A percentile compares a stretch with the other conserved stretches of the same genome.
Evolutionary conservation across 371 early-diverging fungal genomes (phyloP).

Genomic region (Syncephalastrum sp.): DNA sequence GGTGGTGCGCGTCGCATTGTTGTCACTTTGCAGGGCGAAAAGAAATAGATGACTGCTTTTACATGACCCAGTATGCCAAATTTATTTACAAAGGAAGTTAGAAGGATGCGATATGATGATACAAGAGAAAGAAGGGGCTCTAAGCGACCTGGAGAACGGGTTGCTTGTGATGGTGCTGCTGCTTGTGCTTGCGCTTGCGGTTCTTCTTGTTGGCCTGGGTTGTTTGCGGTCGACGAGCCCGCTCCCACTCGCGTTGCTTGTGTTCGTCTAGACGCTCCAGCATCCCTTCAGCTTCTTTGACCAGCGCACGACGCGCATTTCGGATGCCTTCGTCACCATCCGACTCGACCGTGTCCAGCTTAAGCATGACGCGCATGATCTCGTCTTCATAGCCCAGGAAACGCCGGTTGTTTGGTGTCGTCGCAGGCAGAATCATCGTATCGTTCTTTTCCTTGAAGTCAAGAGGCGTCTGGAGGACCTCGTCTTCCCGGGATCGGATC

Average conservation of each 20-base stretch:
- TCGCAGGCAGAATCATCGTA: constrained; percentile 8
- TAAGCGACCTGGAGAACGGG: too few relatives aligned
- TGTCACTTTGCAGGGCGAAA: constrained; percentile 76
- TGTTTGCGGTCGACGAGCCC: not conserved
- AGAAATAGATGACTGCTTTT: constrained; percentile 3
- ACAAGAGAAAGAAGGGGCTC: too few relatives aligned
- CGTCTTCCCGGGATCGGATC: too few relatives aligned
- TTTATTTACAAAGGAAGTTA: not conserved
- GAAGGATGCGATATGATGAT: too few relatives aligned
- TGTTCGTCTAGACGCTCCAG: constrained; percentile 36
- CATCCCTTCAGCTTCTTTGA: constrained; percentile 31
- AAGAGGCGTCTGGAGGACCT: too few relatives aligned
- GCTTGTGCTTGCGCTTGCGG: too few relatives aligned
- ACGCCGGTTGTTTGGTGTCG: constrained; percentile 19
- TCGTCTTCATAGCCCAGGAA: constrained; percentile 24
- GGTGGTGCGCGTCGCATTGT: constrained; percentile 66
- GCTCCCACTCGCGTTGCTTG: constrained; percentile 48
- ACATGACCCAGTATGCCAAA: not conserved
- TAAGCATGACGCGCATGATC: constrained; percentile 27
- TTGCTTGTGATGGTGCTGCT: too few relatives aligned
- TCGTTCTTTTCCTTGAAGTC: not conserved
- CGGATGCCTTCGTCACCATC: constrained; percentile 37
- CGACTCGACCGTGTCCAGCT: constrained; percentile 39
- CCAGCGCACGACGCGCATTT: constrained; percentile 32
- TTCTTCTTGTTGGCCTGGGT: too few relatives aligned